These are phyloP conservation scores for Aspergillus intermedius DNA, from an alignment of 2,329 filamentous ascomycete genomes.

Conservation along the genomic window DNA sequence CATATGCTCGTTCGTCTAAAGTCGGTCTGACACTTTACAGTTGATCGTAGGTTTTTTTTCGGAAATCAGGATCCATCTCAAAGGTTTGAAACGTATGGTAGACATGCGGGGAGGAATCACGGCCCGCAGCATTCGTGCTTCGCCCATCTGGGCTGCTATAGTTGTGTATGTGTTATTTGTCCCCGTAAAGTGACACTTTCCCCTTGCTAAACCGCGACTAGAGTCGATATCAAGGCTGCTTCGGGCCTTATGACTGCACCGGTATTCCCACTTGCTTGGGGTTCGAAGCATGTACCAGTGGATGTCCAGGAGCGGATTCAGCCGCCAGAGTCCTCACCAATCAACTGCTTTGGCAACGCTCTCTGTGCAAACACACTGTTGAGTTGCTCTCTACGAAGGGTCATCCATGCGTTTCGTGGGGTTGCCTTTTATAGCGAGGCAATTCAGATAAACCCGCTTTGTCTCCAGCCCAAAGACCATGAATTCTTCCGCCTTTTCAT, in stretches of 20 bases:
- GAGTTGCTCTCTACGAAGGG: conserved; percentile 20
- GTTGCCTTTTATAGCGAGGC: conserved; percentile 28
- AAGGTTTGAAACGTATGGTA: conserved; percentile 33
- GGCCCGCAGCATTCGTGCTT: conserved; percentile 17
- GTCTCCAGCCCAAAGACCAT: conserved; percentile 20
- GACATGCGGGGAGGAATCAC: conserved; percentile 30
- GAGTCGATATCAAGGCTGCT: conserved; percentile 30
- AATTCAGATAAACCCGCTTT: conserved; percentile 14
- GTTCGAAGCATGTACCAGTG: conserved; percentile 22
- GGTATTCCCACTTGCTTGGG: conserved; percentile 29
- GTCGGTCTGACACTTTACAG: conserved; percentile 13
- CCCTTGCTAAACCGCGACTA: conserved; percentile 9
- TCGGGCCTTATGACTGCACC: conserved; percentile 29
- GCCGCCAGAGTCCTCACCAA: conserved; percentile 18
- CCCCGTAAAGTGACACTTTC: background rate
- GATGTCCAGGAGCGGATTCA: conserved; percentile 22
- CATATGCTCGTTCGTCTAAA: background rate
- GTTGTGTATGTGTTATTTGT: conserved; percentile 18
- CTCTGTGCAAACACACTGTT: conserved; percentile 24
- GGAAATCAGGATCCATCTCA: conserved; percentile 34
- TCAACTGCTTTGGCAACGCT: conserved; percentile 19
- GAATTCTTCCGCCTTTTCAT: conserved; percentile 28
- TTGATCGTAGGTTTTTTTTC: conserved; percentile 33
- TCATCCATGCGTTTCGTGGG: conserved; percentile 22
- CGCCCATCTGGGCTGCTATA: conserved; percentile 21